Base-by-base conservation (phyloP, 768 basidiomycete genomes). In the Boletus rubescentipes region DNA sequence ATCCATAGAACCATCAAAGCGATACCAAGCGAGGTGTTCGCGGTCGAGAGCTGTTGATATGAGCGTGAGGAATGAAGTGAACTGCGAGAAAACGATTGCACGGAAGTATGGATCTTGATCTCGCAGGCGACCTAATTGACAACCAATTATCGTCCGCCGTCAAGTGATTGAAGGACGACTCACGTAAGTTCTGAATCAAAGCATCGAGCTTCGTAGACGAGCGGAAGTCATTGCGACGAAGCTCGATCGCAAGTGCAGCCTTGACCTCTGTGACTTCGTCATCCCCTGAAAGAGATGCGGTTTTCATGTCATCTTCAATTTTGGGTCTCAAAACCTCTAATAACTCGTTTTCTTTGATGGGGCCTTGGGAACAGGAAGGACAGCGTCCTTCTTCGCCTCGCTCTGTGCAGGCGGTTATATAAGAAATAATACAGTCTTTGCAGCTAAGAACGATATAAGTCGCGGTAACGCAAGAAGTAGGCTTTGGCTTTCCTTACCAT, bases 1-100 rank as follows among this genome's bases (percentile, higher is more conserved):
- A 61, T 86, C 86, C 91, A 98, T 93, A 0, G 91, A 84, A 2
- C 96, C 96, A 67, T 98, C 96, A 63, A 98, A 93, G 18, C 96
- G 83, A 59, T 84, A 85, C 62, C 83, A 85, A 39, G 82, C 73
- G 57, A 91, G 77, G 1, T 72, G 69, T 63, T 94, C 90, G 18
- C 88, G 83, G 46, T 85, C 77, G 49, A 95, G 73, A 5, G 79
- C 83, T 2, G 74, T 67, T 61, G 91, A 83, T 51, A 95, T 91
- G 15, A 95, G 75, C 62, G 93, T 89, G 51, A 96, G 72, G 68
- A 94, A 96, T 23, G 83, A 84, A 0, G 93, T 95, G 60, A 94
- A 94, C 61, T 95, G 91, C 2, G 91, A 93, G 68, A 95, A 95
- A 5, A 95, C 87, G 21, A 95, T 87, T 1, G 88, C 91, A 34